Evolutionary conservation across 2,329 filamentous ascomycete species (phyloP).

Genomic region (Fusarium bulbicola): DNA sequence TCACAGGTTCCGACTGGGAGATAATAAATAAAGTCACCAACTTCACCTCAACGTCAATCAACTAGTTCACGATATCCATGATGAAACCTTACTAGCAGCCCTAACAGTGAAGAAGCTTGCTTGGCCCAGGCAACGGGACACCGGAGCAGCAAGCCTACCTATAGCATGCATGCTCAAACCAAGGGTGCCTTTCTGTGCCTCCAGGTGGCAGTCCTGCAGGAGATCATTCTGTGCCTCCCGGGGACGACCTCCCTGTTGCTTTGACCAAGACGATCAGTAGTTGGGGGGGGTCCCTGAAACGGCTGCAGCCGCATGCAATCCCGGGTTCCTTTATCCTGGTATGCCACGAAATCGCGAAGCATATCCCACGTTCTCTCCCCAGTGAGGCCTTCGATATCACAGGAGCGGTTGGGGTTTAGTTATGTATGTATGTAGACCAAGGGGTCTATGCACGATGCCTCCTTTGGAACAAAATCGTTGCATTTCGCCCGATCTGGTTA

Average conservation of each 20-base stretch:
- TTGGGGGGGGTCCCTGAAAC: constrained; percentile 30
- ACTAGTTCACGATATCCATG: not conserved
- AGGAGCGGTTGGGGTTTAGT: not conserved
- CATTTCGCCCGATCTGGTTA: constrained; percentile 2
- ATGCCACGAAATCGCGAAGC: not conserved
- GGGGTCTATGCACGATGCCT: constrained; percentile 7
- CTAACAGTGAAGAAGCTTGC: not conserved
- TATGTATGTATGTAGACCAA: not conserved
- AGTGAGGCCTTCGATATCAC: not conserved
- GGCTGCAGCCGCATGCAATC: constrained; percentile 39
- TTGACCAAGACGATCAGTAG: constrained; percentile 23
- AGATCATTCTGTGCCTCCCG: constrained; percentile 36
- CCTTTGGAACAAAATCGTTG: not conserved
- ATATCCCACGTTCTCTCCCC: constrained; percentile 1
- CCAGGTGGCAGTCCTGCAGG: constrained; percentile 24
- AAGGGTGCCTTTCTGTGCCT: constrained; percentile 19
- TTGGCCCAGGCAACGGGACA: constrained; percentile 13
- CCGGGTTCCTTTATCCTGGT: constrained; percentile 5
- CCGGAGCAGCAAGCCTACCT: constrained; percentile 7
- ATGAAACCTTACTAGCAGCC: not conserved
- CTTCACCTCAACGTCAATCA: not conserved
- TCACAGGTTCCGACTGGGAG: no score
- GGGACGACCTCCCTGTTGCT: constrained; percentile 17
- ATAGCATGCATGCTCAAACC: constrained; percentile 14
- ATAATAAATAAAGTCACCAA: not conserved